phyloP scores from a whole-genome alignment of 768 basidiomycete species.

The Trametes elegans region DNA sequence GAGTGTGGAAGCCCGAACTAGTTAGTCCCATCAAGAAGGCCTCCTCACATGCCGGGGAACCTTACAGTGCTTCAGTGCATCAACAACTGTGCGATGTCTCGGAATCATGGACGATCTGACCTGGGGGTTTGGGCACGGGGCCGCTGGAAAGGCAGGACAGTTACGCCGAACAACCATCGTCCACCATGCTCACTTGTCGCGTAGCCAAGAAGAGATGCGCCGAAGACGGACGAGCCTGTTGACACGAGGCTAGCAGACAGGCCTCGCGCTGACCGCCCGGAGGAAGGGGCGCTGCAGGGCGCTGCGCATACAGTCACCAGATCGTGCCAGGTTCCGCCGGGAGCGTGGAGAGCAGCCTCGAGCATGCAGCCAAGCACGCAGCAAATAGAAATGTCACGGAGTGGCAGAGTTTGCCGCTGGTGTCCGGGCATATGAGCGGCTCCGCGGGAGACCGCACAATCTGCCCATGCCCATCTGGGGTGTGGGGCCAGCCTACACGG shows the following conservation, averaged over 20 bases:
- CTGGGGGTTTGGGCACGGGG: too few species aligned
- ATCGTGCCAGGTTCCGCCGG: neutral
- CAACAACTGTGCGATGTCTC: too few species aligned
- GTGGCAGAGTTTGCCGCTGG: conserved; percentile 1
- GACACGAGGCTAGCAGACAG: conserved; percentile 11
- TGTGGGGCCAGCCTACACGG: conserved; percentile 2
- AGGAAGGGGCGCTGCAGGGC: neutral
- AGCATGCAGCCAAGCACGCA: neutral
- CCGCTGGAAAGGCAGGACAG: neutral
- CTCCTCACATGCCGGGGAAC: too few species aligned
- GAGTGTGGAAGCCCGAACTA: too few species aligned
- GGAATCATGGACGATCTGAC: too few species aligned
- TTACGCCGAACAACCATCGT: neutral
- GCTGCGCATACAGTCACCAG: conserved; percentile 4
- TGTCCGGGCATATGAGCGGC: neutral
- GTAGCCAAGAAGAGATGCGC: conserved; percentile 2
- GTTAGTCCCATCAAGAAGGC: too few species aligned
- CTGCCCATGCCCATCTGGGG: too few species aligned
- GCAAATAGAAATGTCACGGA: too few species aligned
- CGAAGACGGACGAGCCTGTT: too few species aligned
- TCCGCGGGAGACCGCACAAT: neutral
- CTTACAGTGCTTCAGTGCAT: too few species aligned
- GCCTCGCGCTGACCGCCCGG: neutral
- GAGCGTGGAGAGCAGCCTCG: neutral
- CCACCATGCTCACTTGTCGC: too few species aligned